Percentiles rank a stretch among this genome's conserved stretches.
phyloP scores from a whole-genome alignment of 2,329 filamentous ascomycete genomes.

The Aspergillus puulaauensis region DNA sequence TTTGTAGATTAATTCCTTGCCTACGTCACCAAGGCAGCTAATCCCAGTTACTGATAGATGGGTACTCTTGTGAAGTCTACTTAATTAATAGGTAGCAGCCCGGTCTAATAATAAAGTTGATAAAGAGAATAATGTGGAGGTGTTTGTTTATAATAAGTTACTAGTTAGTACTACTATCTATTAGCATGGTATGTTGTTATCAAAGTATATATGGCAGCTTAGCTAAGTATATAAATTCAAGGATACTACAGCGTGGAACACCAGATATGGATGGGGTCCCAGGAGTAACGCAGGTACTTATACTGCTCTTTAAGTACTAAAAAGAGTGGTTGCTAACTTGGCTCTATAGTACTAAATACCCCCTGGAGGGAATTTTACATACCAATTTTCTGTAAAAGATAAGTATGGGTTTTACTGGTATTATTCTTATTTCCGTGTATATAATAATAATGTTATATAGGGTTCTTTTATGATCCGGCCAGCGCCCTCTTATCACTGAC shows the following conservation, averaged over 20 bases:
- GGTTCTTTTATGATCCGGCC: too few relatives aligned
- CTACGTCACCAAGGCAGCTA: neutral
- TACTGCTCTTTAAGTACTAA: neutral
- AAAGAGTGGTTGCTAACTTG: neutral
- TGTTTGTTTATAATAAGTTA: neutral
- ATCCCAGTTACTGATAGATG: neutral
- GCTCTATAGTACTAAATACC: neutral
- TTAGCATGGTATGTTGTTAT: neutral
- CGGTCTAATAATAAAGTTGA: neutral
- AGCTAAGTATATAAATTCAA: neutral
- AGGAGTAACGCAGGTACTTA: neutral
- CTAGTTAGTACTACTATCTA: neutral
- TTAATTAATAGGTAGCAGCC: neutral
- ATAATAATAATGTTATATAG: too few relatives aligned
- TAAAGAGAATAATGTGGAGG: neutral
- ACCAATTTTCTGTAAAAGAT: neutral
- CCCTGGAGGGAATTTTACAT: neutral
- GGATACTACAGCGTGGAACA: neutral
- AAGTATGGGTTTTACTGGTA: slow-evolving; percentile 1
- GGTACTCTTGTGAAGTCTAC: neutral
- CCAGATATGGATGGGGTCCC: neutral
- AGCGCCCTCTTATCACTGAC: neutral
- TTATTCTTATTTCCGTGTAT: neutral
- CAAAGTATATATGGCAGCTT: neutral
- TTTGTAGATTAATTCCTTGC: neutral